Conservation (phyloP, 192 early-diverging fungal genomes). For the Backusella tuberculispora region DNA sequence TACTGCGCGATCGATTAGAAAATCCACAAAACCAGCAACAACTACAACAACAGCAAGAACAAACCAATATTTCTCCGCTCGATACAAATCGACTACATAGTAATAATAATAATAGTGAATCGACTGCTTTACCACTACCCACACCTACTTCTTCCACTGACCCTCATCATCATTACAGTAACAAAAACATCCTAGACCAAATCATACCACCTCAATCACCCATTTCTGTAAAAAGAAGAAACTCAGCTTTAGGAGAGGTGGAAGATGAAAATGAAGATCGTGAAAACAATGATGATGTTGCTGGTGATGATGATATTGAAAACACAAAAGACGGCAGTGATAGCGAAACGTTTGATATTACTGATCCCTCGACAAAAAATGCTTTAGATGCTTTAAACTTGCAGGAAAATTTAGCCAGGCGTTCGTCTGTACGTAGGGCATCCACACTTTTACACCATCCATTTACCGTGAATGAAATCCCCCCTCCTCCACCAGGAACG, state of each 20-base stretch:
- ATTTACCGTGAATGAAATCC: background rate
- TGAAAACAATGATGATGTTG: background rate
- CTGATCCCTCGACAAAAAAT: constrained; percentile 34
- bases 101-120: background rate
- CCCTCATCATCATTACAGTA: background rate
- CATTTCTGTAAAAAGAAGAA: background rate
- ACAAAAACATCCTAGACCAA: background rate
- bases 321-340: background rate
- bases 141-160: constrained; percentile 20
- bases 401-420: constrained; percentile 33
- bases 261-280: background rate
- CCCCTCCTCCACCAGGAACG: background rate
- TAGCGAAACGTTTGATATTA: constrained; percentile 28
- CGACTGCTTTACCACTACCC: background rate
- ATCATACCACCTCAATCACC: background rate
- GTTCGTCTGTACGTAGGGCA: constrained; percentile 36
- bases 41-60: background rate
- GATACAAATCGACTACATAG: background rate
- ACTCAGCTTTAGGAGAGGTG: background rate
- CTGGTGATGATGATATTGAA: background rate
- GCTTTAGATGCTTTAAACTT: constrained; percentile 30
- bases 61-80: background rate
- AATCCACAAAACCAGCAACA: background rate
- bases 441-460: background rate
- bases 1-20: constrained; percentile 42